Percentiles rank a stretch among this genome's conserved stretches.
These are phyloP conservation scores for Osmanthus fragrans DNA, from an alignment of 257 asterid genomes.

Conservation along the genomic window DNA sequence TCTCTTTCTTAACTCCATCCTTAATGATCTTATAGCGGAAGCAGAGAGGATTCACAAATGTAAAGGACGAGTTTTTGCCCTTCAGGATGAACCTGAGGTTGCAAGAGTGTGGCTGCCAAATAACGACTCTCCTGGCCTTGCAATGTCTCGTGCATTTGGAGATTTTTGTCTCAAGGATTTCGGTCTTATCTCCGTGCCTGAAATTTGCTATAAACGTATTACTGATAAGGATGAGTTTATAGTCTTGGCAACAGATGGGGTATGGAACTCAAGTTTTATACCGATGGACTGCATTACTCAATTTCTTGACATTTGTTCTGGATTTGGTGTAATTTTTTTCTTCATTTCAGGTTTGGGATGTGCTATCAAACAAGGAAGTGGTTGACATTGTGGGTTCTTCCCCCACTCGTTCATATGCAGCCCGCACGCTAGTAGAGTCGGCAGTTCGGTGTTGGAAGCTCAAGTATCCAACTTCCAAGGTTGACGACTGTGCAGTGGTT, in stretches of 20 bases:
- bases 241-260: slow-evolving; percentile 89
- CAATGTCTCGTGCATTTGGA: slow-evolving; percentile 97
- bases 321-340: neutral
- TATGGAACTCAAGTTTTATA: slow-evolving; percentile 21
- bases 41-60: slow-evolving; percentile 82
- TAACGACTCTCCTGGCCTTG: slow-evolving; percentile 83
- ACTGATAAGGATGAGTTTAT: slow-evolving; percentile 74
- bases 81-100: slow-evolving; percentile 81
- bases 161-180: slow-evolving; percentile 88
- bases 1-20: slow-evolving; percentile 6
- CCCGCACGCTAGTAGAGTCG: slow-evolving; percentile 61
- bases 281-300: neutral
- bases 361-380: slow-evolving; percentile 80
- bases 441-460: slow-evolving; percentile 75
- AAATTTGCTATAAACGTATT: slow-evolving; percentile 64
- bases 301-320: neutral
- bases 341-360: slow-evolving; percentile 75
- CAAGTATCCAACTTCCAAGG: slow-evolving; percentile 80
- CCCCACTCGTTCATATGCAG: slow-evolving; percentile 53
- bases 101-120: slow-evolving; percentile 89
- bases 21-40: slow-evolving; percentile 53
- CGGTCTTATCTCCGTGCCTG: slow-evolving; percentile 86
- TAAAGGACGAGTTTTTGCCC: slow-evolving; percentile 86
- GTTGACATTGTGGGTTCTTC: slow-evolving; percentile 60
- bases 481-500: slow-evolving; percentile 79